Conservation (phyloP, 2,329 filamentous ascomycete species). For the Nannizziopsis barbatae region DNA sequence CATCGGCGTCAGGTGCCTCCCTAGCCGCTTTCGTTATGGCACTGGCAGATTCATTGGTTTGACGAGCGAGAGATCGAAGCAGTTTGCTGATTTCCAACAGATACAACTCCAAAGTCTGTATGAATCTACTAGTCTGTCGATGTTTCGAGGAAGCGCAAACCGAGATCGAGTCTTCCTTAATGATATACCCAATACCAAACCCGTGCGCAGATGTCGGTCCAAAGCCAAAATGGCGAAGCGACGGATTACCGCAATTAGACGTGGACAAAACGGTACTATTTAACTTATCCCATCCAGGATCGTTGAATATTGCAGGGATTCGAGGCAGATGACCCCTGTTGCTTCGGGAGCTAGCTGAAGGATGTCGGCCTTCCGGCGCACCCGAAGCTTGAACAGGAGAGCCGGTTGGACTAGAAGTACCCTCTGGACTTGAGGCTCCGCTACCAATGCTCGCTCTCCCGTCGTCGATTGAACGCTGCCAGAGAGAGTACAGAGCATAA, state of each 20-base stretch:
- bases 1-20: not conserved
- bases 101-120: conserved; percentile 83
- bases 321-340: conserved; percentile 31
- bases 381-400: conserved; percentile 29
- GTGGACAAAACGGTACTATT: conserved; percentile 92
- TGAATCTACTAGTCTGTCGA: conserved; percentile 78
- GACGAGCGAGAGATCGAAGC: conserved; percentile 53
- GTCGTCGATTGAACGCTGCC: conserved; percentile 80
- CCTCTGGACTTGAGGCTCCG: conserved; percentile 44
- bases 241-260: conserved; percentile 97
- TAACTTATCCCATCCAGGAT: conserved; percentile 84
- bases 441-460: conserved; percentile 44
- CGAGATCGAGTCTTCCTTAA: conserved; percentile 83
- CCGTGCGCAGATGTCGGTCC: conserved; percentile 88
- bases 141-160: conserved; percentile 93
- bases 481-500: conserved; percentile 87
- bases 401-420: conserved; percentile 49
- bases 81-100: conserved; percentile 81
- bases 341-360: conserved; percentile 42
- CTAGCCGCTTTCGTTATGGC: conserved; percentile 50
- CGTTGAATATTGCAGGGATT: conserved; percentile 69
- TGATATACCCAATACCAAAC: conserved; percentile 97
- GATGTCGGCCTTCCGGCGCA: conserved; percentile 34
- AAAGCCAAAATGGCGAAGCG: conserved; percentile 89
- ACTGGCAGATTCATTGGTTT: conserved; percentile 32